These are phyloP conservation scores for Amoebophrya sp. DNA, from an alignment of 169 alveolate genomes.

Conservation along the genomic window DNA sequence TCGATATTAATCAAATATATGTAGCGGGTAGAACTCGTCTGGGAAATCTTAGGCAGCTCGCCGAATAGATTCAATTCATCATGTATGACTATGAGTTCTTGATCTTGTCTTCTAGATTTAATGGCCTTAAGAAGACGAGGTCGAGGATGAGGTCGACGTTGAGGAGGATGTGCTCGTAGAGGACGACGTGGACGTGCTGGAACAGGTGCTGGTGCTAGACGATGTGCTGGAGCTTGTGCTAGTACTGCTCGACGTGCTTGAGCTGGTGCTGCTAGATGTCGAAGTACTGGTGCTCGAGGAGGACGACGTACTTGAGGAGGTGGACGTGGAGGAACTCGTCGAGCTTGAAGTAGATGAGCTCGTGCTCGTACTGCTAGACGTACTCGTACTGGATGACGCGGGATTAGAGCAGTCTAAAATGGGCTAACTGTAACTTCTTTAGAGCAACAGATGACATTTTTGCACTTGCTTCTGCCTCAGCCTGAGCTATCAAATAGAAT, in stretches of 20 bases:
- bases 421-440: too few species aligned
- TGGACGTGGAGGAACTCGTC: not conserved
- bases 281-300: not conserved
- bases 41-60: too few species aligned
- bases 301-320: not conserved
- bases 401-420: too few species aligned
- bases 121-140: not conserved
- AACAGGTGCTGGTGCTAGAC: not conserved
- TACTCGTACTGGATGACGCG: not conserved
- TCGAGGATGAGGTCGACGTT: not conserved
- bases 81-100: too few species aligned
- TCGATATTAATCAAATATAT: too few species aligned
- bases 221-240: constrained; percentile 3
- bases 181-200: not conserved
- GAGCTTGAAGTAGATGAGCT: not conserved
- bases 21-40: too few species aligned
- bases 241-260: not conserved
- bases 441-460: too few species aligned
- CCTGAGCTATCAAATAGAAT: too few species aligned
- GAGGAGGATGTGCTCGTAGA: constrained; percentile 8
- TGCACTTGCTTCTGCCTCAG: too few species aligned
- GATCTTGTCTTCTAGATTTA: too few species aligned
- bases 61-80: too few species aligned
- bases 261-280: constrained; percentile 23
- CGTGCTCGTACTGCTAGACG: constrained; percentile 25